These are phyloP conservation scores for Colletotrichum musicola DNA, from an alignment of 2,329 filamentous ascomycete genomes.

Conservation along the genomic window DNA sequence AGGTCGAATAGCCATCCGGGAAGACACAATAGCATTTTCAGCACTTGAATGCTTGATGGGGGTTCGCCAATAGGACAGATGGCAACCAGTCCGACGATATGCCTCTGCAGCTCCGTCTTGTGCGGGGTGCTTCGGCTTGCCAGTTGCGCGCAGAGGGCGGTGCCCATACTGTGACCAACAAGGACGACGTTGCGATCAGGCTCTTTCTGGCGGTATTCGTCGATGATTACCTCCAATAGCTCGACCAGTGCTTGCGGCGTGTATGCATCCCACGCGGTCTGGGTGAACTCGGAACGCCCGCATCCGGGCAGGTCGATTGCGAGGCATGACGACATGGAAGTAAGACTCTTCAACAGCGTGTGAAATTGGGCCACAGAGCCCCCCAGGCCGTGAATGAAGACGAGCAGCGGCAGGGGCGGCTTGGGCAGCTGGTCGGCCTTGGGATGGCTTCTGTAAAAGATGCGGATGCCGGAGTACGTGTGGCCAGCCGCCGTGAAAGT, in stretches of 20 bases:
- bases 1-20: conserved; percentile 81
- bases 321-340: conserved; percentile 85
- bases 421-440: conserved; percentile 85
- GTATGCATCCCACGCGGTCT: conserved; percentile 82
- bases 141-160: conserved; percentile 79
- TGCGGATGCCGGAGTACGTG: conserved; percentile 81
- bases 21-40: conserved; percentile 73
- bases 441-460: conserved; percentile 86
- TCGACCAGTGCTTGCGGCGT: conserved; percentile 80
- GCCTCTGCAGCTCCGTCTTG: conserved; percentile 65
- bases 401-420: conserved; percentile 81
- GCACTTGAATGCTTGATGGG: conserved; percentile 61
- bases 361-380: conserved; percentile 92
- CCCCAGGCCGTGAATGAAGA: conserved; percentile 94
- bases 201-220: conserved; percentile 76
- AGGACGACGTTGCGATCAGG: conserved; percentile 79
- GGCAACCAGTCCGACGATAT: conserved; percentile 81
- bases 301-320: conserved; percentile 93
- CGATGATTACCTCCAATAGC: conserved; percentile 80
- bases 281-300: conserved; percentile 81
- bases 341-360: conserved; percentile 82
- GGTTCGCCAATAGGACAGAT: conserved; percentile 83
- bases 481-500: conserved; percentile 79
- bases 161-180: conserved; percentile 92
- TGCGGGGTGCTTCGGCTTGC: conserved; percentile 64